Conservation (phyloP, 345 rosid species). For the Acer campestre region DNA sequence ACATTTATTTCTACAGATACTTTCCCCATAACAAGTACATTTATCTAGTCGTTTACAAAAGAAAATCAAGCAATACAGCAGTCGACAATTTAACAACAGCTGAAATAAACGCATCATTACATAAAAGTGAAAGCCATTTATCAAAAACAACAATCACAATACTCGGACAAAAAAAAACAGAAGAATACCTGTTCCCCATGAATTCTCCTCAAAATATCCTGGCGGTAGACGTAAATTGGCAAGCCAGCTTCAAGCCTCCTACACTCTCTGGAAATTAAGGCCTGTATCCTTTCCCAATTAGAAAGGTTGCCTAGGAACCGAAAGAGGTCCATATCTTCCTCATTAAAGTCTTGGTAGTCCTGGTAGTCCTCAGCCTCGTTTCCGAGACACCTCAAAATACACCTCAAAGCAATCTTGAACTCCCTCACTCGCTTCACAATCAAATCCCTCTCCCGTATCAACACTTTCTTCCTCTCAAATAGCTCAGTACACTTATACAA, state of each 20-base stretch:
- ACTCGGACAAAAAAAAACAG: background rate
- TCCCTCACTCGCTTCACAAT: conserved; percentile 51
- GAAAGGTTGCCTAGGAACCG: conserved; percentile 30
- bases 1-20: no score
- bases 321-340: conserved; percentile 36
- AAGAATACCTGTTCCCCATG: conserved; percentile 51
- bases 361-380: conserved; percentile 20
- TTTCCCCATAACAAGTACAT: background rate
- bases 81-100: background rate
- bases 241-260: conserved; percentile 71
- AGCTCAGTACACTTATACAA: background rate
- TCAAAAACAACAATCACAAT: background rate
- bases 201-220: conserved; percentile 49
- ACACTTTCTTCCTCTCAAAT: conserved; percentile 29
- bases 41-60: background rate
- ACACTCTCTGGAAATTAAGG: conserved; percentile 64
- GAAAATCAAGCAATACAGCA: background rate
- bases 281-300: conserved; percentile 59
- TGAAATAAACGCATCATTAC: background rate
- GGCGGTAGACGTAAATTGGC: conserved; percentile 66
- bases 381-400: conserved; percentile 49
- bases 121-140: background rate
- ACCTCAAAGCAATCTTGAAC: conserved; percentile 53
- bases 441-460: conserved; percentile 40
- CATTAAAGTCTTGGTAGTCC: conserved; percentile 7